Conservation (phyloP, 2,329 filamentous ascomycete species). For the Hymenoscyphus fraxineus region DNA sequence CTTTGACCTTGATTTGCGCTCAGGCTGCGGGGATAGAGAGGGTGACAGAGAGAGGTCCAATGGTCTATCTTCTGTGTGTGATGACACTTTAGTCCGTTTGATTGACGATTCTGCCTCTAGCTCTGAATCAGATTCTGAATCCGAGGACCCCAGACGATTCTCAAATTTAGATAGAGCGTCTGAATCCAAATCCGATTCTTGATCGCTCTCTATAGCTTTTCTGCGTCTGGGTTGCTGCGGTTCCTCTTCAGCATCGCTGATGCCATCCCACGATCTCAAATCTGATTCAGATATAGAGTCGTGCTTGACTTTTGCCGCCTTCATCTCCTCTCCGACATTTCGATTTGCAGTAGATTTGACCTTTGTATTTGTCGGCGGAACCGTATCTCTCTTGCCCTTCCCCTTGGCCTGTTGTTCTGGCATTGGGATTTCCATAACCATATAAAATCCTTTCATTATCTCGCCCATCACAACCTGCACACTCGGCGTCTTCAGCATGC, state of each 20-base stretch:
- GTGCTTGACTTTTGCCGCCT: slow-evolving; percentile 6
- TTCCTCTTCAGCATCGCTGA: slow-evolving; percentile 15
- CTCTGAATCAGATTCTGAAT: slow-evolving; percentile 31
- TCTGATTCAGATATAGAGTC: slow-evolving; percentile 2
- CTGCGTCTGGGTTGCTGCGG: slow-evolving; percentile 7
- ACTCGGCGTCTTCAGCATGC: slow-evolving; percentile 50
- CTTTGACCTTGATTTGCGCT: slow-evolving; percentile 16
- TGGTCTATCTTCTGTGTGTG: slow-evolving; percentile 7
- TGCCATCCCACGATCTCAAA: slow-evolving; percentile 15
- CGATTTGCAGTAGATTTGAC: slow-evolving; percentile 1
- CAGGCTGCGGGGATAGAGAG: slow-evolving; percentile 20
- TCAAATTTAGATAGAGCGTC: slow-evolving; percentile 31
- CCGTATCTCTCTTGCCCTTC: slow-evolving; percentile 14
- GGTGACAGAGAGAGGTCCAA: slow-evolving; percentile 23
- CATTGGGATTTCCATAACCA: slow-evolving; percentile 30
- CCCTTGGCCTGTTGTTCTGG: slow-evolving; percentile 21
- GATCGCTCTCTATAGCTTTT: slow-evolving; percentile 20
- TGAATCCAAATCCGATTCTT: slow-evolving; percentile 25
- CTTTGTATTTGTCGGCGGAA: slow-evolving; percentile 13
- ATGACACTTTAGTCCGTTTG: slow-evolving; percentile 10
- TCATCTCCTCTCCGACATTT: slow-evolving; percentile 12
- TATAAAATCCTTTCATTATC: slow-evolving; percentile 32
- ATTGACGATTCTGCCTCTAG: slow-evolving; percentile 23
- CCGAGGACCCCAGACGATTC: slow-evolving; percentile 31
- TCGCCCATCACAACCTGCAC: slow-evolving; percentile 47